phyloP scores from a whole-genome alignment of 2,329 filamentous ascomycete genomes.

The Exophiala mesophila region DNA sequence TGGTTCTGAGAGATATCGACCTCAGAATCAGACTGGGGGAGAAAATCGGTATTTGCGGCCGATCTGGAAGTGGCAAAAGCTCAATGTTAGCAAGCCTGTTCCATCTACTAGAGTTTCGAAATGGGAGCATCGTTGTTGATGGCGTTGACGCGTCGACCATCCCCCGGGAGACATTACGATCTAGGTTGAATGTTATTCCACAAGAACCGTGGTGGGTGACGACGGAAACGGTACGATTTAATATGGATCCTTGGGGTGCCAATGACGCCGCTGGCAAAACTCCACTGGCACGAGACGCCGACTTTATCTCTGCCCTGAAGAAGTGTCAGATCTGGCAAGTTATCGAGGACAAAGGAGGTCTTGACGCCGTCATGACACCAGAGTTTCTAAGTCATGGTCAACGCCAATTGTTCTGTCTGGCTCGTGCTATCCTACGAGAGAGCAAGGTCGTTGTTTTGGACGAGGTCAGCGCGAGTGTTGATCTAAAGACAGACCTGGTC shows the following conservation, averaged over 20 bases:
- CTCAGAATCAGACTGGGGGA: constrained; percentile 29
- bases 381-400: constrained; percentile 55
- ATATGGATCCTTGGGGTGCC: constrained; percentile 34
- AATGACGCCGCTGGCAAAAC: neutral
- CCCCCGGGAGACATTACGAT: constrained; percentile 23
- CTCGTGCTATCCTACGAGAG: constrained; percentile 51
- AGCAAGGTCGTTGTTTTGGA: constrained; percentile 43
- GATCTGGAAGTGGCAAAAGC: constrained; percentile 32
- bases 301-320: constrained; percentile 35
- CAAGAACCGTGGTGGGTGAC: constrained; percentile 28
- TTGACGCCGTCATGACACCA: constrained; percentile 43
- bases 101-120: constrained; percentile 28
- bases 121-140: constrained; percentile 28
- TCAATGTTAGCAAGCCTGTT: constrained; percentile 28
- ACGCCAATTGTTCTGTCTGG: constrained; percentile 60
- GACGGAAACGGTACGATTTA: constrained; percentile 27
- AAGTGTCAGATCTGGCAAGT: constrained; percentile 35
- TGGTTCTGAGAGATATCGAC: constrained; percentile 28
- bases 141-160: constrained; percentile 25
- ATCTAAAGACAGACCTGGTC: constrained; percentile 52
- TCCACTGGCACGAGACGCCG: constrained; percentile 25
- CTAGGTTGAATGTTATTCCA: constrained; percentile 29
- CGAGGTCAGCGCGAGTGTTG: constrained; percentile 47
- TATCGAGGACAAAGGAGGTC: constrained; percentile 36
- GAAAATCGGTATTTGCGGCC: constrained; percentile 34